Evolutionary conservation across 2,329 filamentous ascomycete species (phyloP), one percentile per base, ranked within the genome.

Genomic region (Apiospora malaysiana): DNA sequence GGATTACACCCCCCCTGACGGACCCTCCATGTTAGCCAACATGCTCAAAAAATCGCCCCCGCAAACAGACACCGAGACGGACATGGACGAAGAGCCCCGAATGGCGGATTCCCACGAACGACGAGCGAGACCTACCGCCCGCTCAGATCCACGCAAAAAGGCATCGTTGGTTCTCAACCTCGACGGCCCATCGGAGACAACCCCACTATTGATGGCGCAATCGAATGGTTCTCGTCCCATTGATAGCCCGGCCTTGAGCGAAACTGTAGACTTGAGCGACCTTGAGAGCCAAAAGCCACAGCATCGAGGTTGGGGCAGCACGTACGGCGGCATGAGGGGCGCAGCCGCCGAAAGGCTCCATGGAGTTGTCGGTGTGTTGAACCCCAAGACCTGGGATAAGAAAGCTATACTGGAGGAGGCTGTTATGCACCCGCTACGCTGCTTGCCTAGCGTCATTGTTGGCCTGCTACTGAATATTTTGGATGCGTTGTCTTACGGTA

Each of bases 401-500:
- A 87, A 86, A 74, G 83, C 87, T 0, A 84, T 97, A 8, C 92
- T 91, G 86, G 81, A 89, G 49, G 87, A 88, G 63, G 87, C 86
- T 0, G 81, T 97, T 2, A 81, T 94, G 14, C 86, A 90, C 49
- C 94, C 94, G 0, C 83, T 89, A 23, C 90, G 89, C 66, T 92
- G 92, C 74, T 80, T 98, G 21, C 96, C 96, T 1, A 93, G 95
- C 3, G 95, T 98, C 0, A 88, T 97, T 74, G 89, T 99, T 0
- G 96, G 96, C 0, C 83, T 97, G 37, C 85, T 99, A 1, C 88
- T 99, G 23, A 99, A 99, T 76, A 92, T 99, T 65, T 85, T 99
- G 25, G 96, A 99, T 84, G 96, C 95, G 7, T 83, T 99, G 51
- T 98, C 95, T 2, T 99, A 99, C 78, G 96, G 93, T 88, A 82